Evolutionary conservation across 306 rosid genomes (phyloP), one percentile per base, ranked within the genome.

Genomic region (Albizia julibrissin): DNA sequence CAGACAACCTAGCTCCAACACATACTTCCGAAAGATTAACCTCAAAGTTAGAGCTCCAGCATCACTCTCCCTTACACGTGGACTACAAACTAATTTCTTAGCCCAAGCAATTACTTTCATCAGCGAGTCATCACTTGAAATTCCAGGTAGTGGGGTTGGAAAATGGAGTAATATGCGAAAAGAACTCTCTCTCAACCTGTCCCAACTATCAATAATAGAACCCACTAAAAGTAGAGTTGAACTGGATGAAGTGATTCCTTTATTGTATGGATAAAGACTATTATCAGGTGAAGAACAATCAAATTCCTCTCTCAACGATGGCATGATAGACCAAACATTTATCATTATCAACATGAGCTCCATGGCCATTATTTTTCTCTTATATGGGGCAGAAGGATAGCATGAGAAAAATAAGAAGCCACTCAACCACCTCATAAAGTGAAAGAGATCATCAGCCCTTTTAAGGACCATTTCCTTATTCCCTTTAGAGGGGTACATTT

Each of bases 31-130:
- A 89, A 95, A 95, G 73, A 93, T 82, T 69, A 95, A 92, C 76
- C 98, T 91, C 74, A 95, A 86, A 64, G 91, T 83, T 66, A 95
- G 85, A 84, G 99, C 97, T 82, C 99, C 99, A 49, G 99, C 99
- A 83, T 95, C 99, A 86, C 98, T 92, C 87, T 95, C 99, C 89
- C 99, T 89, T 81, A 95, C 99, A 80, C 98, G 99, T 27, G 97
- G 97, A 86, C 99, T 95, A 87, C 93, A 95, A 86, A 93, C 96
- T 87, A 93, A 92, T 81, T 72, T 88, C 91, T 83, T 92, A 50
- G 99, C 94, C 91, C 97, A 95, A 68, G 79, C 70, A 82, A 91
- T 88, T 85, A 91, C 86, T 47, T 84, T 87, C 83, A 84, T 83
- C 77, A 93, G 89, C 87, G 72, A 89, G 86, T 56, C 69, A 76